Evolutionary conservation across 2,329 filamentous ascomycete genomes (phyloP), one percentile per base, ranked within the genome.

Genomic region (Penicillium sp.): DNA sequence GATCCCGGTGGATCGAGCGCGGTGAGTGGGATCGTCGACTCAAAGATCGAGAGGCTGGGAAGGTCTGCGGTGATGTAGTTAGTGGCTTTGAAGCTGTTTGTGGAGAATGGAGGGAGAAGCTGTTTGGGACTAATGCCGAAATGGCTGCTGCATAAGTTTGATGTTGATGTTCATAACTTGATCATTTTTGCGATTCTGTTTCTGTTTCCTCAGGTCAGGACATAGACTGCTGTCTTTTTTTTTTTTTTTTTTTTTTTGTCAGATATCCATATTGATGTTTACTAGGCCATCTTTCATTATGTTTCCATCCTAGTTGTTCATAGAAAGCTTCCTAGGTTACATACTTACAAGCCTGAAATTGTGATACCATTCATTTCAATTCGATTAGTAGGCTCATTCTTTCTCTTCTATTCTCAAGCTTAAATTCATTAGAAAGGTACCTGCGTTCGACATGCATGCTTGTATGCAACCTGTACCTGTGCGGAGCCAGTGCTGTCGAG

Each of bases 71-170:
- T 5, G 91, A 96, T 60, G 93, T 99, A 1, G 88, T 97, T 35
- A 88, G 89, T 45, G 94, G 94, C 0, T 97, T 99, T 69, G 93
- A 97, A 74, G 88, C 92, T 70, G 87, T 93, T 1, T 97, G 92
- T 76, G 88, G 93, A 57, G 84, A 86, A 56, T 94, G 93, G 89
- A 85, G 93, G 70, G 86, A 87, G 69, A 85, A 89, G 65, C 77
- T 96, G 48, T 82, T 92, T 59, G 86, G 75, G n/a, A 65, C 67
- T 55, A 67, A 66, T 47, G 62, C 72, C 19, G 70, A 73, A 61
- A 66, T 69, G 27, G 70, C 68, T 36, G 71, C 73, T 51, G 69
- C 68, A 53, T 74, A 59, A 59, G 21, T 27, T 21, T 25, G 31
- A 27, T 53, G 9, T 35, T 55, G 53, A 55, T 50, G 33, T 57